phyloP scores from a whole-genome alignment of 352 stramenopile species.

The Phytophthora megakarya region DNA sequence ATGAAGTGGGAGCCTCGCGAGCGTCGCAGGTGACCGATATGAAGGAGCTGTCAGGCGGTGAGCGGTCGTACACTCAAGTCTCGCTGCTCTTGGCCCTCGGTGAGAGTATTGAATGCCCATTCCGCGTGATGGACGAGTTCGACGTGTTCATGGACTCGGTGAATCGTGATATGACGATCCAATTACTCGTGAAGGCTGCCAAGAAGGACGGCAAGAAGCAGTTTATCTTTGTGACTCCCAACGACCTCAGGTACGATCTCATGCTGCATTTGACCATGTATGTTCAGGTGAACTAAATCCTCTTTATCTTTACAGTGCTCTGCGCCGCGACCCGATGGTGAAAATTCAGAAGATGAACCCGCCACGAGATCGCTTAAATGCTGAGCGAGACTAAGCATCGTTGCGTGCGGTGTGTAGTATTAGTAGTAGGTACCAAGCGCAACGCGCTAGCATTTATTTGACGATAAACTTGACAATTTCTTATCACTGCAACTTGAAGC shows the following conservation, averaged over 20 bases:
- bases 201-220: conserved; percentile 82
- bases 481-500: too few relatives aligned
- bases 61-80: conserved; percentile 97
- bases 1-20: conserved; percentile 69
- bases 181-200: conserved; percentile 90
- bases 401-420: conserved; percentile 29
- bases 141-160: conserved; percentile 99
- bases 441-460: conserved; percentile 24
- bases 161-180: conserved; percentile 95
- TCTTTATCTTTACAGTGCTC: conserved; percentile 43
- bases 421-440: conserved; percentile 17
- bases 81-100: conserved; percentile 95
- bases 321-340: conserved; percentile 73
- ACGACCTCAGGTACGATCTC: conserved; percentile 77
- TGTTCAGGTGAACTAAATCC: background rate
- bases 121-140: conserved; percentile 99
- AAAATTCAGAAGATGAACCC: conserved; percentile 91
- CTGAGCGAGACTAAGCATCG: conserved; percentile 34
- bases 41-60: conserved; percentile 97
- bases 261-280: conserved; percentile 6
- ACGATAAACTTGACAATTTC: conserved; percentile 18
- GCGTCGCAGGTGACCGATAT: conserved; percentile 94
- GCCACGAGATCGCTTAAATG: conserved; percentile 80
- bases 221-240: conserved; percentile 90
- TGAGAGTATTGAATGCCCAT: conserved; percentile 91